Percentiles rank a stretch among this genome's conserved stretches.
Evolutionary conservation across 2,329 filamentous ascomycete genomes (phyloP).

Genomic region (Botrytis squamosa): DNA sequence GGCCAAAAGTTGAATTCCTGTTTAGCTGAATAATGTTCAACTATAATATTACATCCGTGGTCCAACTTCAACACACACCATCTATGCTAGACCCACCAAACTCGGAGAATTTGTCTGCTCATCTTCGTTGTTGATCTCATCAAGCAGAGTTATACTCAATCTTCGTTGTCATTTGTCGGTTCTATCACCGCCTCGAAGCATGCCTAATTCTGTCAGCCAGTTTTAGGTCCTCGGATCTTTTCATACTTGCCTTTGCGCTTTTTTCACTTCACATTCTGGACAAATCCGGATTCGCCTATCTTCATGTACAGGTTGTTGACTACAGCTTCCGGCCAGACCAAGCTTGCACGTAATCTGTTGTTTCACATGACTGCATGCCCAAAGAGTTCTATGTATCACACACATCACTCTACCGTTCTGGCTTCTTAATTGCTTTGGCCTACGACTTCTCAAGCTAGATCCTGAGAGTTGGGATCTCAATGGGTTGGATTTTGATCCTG

Average conservation of each 20-base stretch:
- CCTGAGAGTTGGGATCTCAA: neutral
- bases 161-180: neutral
- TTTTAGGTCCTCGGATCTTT: neutral
- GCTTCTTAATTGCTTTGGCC: neutral
- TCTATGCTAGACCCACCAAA: neutral
- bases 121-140: neutral
- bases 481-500: neutral
- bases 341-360: neutral
- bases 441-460: neutral
- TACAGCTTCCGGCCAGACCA: neutral
- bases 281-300: neutral
- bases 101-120: neutral
- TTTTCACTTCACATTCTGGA: neutral
- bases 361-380: neutral
- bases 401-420: neutral
- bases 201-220: neutral
- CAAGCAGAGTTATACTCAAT: neutral
- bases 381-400: conserved; percentile 8
- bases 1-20: rapidly evolving
- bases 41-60: neutral
- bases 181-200: neutral
- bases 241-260: neutral
- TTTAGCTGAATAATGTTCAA: neutral
- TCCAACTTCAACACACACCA: neutral
- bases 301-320: neutral